phyloP scores from a whole-genome alignment of 257 asterid genomes.

The Parsonsia alboflavescens region DNA sequence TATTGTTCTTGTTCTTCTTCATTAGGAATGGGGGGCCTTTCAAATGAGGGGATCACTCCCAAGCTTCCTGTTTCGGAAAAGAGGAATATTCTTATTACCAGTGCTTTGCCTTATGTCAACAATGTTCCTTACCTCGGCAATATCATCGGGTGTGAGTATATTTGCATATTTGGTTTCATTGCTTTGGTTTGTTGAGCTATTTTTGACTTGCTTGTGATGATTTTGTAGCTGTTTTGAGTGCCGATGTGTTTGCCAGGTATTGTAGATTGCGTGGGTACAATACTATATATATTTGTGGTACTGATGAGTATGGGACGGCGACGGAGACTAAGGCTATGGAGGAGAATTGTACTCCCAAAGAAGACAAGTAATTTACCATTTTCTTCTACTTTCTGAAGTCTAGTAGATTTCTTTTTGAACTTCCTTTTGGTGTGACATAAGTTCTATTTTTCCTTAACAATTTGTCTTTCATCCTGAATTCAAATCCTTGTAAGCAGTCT shows the following conservation, averaged over 20 bases:
- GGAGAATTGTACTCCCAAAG: slow-evolving; percentile 74
- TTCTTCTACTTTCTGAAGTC: background rate
- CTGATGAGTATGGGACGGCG: slow-evolving; percentile 98
- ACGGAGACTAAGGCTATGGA: slow-evolving; percentile 98
- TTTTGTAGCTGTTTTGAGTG: slow-evolving; percentile 85
- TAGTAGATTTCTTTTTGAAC: background rate
- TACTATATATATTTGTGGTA: slow-evolving; percentile 78
- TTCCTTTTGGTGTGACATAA: background rate
- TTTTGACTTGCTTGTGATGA: background rate
- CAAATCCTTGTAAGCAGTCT: background rate
- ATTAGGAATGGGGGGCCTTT: slow-evolving; percentile 33
- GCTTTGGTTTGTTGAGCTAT: background rate
- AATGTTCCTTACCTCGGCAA: slow-evolving; percentile 99
- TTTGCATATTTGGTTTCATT: background rate
- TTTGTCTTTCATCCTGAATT: background rate
- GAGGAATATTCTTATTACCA: slow-evolving; percentile 78
- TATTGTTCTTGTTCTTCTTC: background rate
- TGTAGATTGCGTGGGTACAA: slow-evolving; percentile 83
- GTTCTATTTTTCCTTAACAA: background rate
- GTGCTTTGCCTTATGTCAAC: slow-evolving; percentile 92
- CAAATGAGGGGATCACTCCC: slow-evolving; percentile 20
- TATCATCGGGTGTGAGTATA: slow-evolving; percentile 74
- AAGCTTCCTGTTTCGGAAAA: slow-evolving; percentile 76
- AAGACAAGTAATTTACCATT: slow-evolving; percentile 60
- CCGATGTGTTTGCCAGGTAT: slow-evolving; percentile 87